Evolutionary conservation across 2,329 filamentous ascomycete genomes (phyloP), one percentile per base, ranked within the genome.

Genomic region (Neonectria hederae): DNA sequence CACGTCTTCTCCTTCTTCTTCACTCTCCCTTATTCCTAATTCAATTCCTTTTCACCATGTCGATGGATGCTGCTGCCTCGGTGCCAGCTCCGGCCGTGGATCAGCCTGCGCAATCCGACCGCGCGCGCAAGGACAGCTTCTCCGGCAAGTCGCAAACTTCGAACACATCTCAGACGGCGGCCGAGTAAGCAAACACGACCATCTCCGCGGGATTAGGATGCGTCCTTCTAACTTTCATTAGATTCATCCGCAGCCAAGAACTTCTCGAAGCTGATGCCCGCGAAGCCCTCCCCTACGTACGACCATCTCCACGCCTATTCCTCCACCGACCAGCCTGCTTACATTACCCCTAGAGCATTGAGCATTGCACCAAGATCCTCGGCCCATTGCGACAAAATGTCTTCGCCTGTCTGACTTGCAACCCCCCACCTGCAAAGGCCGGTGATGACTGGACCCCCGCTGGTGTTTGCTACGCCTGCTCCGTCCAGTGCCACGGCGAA

Each of bases 401-500:
- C 21, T 99, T 97, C 74, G 93, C 96, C 46, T 99, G 96, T 72
- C 81, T 98, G 49, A 98, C 95, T 11, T 99, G 96, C 83, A 97
- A 94, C 66, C 94, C 96, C 9, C 88, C 92, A 9, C 92, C 94
- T 1, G 74, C 83, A 3, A 86, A 87, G 48, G 76, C 85, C 1
- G 82, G 86, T 46, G 89, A 90, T 54, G 49, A 71, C 6, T 80
- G 77, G 72, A 75, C 68, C 0, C 82, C 89, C 1, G 96, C 95
- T 3, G 96, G 92, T 26, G 88, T 99, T 61, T 99, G 96, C 83
- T 99, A 99, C 75, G 92, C 94, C 22, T 99, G 96, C 82, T 97
- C 95, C 7, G 93, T 99, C 63, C 92, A 95, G 72, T 99, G 96
- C 77, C 96, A 99, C 75, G 95, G 96, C 70, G 94, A 98, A 75